A percentile compares a stretch with the other conserved stretches of the same genome.
phyloP scores from a whole-genome alignment of 768 basidiomycete genomes.

The Pholiota conissans region DNA sequence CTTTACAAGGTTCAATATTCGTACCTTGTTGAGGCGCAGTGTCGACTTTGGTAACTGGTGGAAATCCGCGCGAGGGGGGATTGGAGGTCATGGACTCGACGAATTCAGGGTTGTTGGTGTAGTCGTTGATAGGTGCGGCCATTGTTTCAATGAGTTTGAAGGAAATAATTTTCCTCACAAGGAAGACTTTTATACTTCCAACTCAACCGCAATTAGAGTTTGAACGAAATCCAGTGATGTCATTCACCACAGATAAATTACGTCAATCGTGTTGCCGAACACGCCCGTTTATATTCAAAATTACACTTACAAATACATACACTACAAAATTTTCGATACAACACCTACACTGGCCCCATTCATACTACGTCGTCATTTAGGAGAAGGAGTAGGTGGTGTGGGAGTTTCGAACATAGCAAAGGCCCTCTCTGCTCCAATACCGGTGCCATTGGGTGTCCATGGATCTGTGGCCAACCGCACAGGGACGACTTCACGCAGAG shows the following conservation, averaged over 20 bases:
- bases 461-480: constrained; percentile 64
- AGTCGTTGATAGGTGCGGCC: background rate
- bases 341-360: background rate
- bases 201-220: too few species aligned
- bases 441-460: constrained; percentile 44
- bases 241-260: background rate
- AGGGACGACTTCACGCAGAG: constrained; percentile 63
- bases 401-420: constrained; percentile 15
- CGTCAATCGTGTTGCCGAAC: background rate
- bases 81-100: background rate
- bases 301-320: background rate
- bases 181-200: background rate
- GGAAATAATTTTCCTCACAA: background rate
- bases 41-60: constrained; percentile 24
- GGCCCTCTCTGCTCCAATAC: constrained; percentile 25
- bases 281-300: background rate
- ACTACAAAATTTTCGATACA: background rate
- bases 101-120: background rate
- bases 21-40: constrained; percentile 41
- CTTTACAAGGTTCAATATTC: too few species aligned
- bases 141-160: background rate
- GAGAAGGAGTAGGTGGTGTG: constrained; percentile 14
- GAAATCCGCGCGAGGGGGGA: constrained; percentile 25
- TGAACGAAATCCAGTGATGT: background rate
- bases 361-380: background rate